Percentiles rank a stretch among this genome's conserved stretches.
These are phyloP conservation scores for Aspergillus hancockii DNA, from an alignment of 495 filamentous ascomycete genomes.

Conservation along the genomic window DNA sequence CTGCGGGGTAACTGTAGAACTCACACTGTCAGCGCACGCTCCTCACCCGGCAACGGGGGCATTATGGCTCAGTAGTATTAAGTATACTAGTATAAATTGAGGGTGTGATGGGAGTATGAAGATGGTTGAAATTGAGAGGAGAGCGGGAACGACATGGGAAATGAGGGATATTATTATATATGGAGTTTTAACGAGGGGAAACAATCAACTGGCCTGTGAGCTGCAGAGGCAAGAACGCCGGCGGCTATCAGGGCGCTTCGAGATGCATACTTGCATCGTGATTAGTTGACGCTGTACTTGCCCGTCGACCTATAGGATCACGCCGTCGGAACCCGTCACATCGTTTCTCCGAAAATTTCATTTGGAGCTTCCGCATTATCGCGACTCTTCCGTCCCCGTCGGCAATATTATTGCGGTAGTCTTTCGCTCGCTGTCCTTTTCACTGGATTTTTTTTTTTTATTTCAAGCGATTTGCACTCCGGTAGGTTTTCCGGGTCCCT, in stretches of 20 bases:
- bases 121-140: constrained; percentile 2
- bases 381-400: constrained; percentile 3
- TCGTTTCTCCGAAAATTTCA: constrained; percentile 51
- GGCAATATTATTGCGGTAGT: constrained; percentile 2
- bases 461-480: background rate
- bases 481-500: background rate
- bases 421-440: background rate
- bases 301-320: constrained; percentile 6
- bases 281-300: constrained; percentile 11
- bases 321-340: constrained; percentile 11
- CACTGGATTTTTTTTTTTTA: background rate
- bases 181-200: constrained; percentile 8
- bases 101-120: constrained; percentile 2
- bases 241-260: constrained; percentile 26
- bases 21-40: constrained; percentile 78
- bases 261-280: constrained; percentile 16
- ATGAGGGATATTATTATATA: constrained; percentile 7
- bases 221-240: constrained; percentile 20
- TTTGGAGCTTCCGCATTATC: constrained; percentile 29
- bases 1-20: constrained; percentile 40
- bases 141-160: constrained; percentile 4
- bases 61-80: constrained; percentile 44
- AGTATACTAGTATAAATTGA: constrained; percentile 5
- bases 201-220: constrained; percentile 12
- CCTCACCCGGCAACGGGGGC: constrained; percentile 78